Evolutionary conservation across 2,329 filamentous ascomycete genomes (phyloP).

Genomic region (Trichoderma koningii): DNA sequence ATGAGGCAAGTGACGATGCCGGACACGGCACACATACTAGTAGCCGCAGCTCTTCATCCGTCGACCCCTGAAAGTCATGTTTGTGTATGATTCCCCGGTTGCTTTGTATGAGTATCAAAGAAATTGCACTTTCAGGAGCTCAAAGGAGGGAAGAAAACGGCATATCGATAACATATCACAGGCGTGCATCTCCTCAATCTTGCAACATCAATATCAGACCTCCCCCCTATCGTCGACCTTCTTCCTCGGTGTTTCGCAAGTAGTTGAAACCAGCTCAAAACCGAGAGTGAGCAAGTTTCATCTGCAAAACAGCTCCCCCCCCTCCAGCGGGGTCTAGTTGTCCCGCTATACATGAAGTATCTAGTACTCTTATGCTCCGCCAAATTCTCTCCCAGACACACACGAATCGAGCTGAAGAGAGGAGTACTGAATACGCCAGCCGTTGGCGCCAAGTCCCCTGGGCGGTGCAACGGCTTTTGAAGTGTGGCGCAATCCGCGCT

Average conservation of each 20-base stretch:
- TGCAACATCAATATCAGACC: not conserved
- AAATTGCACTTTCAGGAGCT: not conserved
- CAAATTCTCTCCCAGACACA: not conserved
- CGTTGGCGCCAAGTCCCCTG: not conserved
- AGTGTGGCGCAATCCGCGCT: slow-evolving; percentile 24
- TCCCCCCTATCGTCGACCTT: not conserved
- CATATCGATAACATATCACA: not conserved
- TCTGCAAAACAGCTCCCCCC: not conserved
- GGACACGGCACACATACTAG: not conserved
- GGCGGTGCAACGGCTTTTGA: not conserved
- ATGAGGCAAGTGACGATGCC: not conserved
- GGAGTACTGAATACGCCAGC: not conserved
- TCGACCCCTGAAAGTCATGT: no score
- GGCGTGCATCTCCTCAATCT: no score
- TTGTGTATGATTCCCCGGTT: no score
- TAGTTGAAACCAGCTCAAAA: not conserved
- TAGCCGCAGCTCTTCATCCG: no score
- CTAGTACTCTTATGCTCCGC: not conserved
- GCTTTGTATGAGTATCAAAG: not conserved
- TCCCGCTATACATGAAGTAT: not conserved
- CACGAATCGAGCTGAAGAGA: no score
- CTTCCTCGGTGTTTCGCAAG: not conserved
- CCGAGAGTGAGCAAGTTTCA: slow-evolving; percentile 20
- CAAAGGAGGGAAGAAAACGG: not conserved
- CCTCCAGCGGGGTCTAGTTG: slow-evolving; percentile 4